These are phyloP conservation scores for Claviceps quebecensis DNA, from an alignment of 2,329 filamentous ascomycete genomes.

Conservation along the genomic window DNA sequence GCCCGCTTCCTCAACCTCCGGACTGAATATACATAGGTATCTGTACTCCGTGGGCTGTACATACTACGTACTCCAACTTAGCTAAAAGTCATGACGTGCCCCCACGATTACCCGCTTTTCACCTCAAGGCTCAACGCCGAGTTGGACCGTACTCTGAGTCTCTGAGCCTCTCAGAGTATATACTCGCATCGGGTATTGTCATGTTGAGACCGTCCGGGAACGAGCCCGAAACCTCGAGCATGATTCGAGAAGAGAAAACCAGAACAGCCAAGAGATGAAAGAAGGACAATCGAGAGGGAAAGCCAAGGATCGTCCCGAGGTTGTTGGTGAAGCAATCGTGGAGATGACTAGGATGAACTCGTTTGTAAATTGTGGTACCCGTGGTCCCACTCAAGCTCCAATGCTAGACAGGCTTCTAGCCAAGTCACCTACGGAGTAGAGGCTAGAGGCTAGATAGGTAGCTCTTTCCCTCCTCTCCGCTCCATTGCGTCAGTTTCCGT, in stretches of 20 bases:
- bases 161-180: no score
- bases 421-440: no score
- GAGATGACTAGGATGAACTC: background rate
- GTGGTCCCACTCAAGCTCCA: constrained; percentile 4
- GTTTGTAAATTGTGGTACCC: background rate
- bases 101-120: background rate
- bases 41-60: no score
- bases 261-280: background rate
- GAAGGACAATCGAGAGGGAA: background rate
- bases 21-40: no score
- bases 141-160: no score
- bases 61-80: no score
- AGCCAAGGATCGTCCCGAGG: background rate
- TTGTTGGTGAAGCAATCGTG: background rate
- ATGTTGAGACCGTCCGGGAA: no score
- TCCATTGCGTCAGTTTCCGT: background rate
- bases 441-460: no score
- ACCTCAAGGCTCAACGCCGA: background rate
- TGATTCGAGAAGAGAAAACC: background rate
- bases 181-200: no score
- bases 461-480: background rate
- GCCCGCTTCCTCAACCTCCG: no score
- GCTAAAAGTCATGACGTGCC: background rate
- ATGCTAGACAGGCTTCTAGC: background rate
- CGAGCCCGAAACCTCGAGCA: no score